These are phyloP conservation scores for Cupressus sempervirens DNA, from an alignment of 75 land plant genomes.

Conservation along the genomic window DNA sequence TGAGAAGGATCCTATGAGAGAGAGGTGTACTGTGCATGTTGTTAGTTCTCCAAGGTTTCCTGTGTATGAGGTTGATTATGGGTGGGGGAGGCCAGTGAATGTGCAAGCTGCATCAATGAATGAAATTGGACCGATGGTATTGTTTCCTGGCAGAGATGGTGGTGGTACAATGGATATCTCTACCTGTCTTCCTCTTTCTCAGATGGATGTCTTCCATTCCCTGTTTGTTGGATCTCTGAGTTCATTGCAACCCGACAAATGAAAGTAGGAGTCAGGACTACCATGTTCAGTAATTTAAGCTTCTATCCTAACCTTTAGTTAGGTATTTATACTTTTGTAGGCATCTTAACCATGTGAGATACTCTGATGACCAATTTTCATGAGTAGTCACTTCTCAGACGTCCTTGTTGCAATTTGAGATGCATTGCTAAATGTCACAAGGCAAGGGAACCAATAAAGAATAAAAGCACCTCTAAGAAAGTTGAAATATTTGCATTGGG, in stretches of 20 bases:
- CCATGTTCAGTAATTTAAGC: not conserved
- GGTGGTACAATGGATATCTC: conserved; percentile 35
- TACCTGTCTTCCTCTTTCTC: conserved; percentile 23
- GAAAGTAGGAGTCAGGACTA: not conserved
- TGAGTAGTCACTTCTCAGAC: too few relatives aligned
- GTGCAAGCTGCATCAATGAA: conserved; percentile 25
- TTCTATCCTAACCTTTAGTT: too few relatives aligned
- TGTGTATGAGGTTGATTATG: conserved; percentile 38
- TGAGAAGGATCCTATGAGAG: not conserved
- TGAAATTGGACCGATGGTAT: conserved; percentile 14
- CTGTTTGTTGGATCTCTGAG: not conserved
- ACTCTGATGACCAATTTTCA: too few relatives aligned
- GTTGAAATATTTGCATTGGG: too few relatives aligned
- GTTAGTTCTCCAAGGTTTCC: conserved; percentile 39
- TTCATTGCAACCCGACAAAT: not conserved
- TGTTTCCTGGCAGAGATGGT: conserved; percentile 23
- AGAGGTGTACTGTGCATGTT: conserved; percentile 2
- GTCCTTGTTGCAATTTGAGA: too few relatives aligned
- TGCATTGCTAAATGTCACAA: too few relatives aligned
- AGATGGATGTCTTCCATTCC: conserved; percentile 25
- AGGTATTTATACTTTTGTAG: too few relatives aligned
- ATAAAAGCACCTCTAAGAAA: too few relatives aligned
- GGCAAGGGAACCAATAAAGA: too few relatives aligned
- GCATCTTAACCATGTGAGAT: too few relatives aligned
- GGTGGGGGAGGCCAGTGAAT: conserved; percentile 40